Evolutionary conservation across 2,329 filamentous ascomycete species (phyloP).

Genomic region (Cordyceps fumosorosea): DNA sequence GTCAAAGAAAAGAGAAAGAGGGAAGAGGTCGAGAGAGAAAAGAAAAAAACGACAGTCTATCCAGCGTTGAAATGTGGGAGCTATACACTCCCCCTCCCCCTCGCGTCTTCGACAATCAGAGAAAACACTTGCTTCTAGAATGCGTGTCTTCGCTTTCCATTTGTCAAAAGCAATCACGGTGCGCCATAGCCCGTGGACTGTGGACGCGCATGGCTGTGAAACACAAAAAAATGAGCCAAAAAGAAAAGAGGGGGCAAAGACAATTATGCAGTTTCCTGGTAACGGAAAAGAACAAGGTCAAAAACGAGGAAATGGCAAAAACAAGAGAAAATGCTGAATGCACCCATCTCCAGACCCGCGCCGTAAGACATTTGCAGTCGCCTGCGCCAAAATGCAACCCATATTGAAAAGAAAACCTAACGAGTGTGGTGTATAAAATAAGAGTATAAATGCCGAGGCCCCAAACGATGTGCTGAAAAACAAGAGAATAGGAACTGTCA

Average conservation of each 20-base stretch:
- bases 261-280: background rate
- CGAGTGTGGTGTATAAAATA: conserved; percentile 10
- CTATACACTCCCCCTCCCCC: background rate
- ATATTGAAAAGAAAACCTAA: conserved; percentile 17
- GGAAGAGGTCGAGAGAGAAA: conserved; percentile 7
- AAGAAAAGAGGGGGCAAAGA: background rate
- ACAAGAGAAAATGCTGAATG: conserved; percentile 15
- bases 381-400: conserved; percentile 12
- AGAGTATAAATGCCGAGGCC: conserved; percentile 1
- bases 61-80: background rate
- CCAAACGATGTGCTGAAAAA: conserved; percentile 3
- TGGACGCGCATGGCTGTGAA: background rate
- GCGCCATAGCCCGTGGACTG: background rate
- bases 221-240: conserved; percentile 15
- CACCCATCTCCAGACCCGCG: conserved; percentile 5
- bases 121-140: background rate
- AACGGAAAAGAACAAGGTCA: conserved; percentile 5
- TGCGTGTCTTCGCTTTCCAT: background rate
- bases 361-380: conserved; percentile 5
- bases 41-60: conserved; percentile 13
- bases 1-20: conserved; percentile 10
- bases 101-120: background rate
- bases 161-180: background rate
- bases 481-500: background rate
- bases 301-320: conserved; percentile 16